Conservation (phyloP, 139 green algal species). For the Coccomyxa sp. region DNA sequence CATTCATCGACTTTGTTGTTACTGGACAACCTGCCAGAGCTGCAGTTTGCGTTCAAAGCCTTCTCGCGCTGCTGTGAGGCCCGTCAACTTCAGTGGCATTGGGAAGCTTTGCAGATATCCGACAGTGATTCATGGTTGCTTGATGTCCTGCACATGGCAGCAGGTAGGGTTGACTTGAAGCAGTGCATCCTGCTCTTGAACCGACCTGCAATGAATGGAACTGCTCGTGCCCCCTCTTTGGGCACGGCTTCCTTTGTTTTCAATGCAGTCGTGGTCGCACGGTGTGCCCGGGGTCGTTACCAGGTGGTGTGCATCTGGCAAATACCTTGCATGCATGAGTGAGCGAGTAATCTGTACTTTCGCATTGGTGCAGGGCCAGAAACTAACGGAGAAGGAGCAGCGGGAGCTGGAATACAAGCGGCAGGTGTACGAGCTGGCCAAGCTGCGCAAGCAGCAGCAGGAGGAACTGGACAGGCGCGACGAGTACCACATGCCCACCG, state of each 20-base stretch:
- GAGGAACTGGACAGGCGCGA: constrained; percentile 74
- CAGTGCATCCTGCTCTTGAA: no score
- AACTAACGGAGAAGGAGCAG: constrained; percentile 80
- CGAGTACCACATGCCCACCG: constrained; percentile 83
- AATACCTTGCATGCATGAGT: neutral
- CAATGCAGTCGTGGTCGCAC: neutral
- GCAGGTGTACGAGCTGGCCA: constrained; percentile 67
- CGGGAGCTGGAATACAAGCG: constrained; percentile 83
- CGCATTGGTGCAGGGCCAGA: constrained; percentile 21
- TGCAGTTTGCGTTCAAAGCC: neutral
- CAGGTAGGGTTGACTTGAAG: no score
- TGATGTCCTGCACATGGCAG: no score
- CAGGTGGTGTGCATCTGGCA: neutral
- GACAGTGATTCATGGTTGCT: neutral
- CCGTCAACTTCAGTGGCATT: neutral
- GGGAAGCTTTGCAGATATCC: neutral
- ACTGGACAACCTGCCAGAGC: neutral
- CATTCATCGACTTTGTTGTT: neutral
- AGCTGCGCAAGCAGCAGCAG: constrained; percentile 65
- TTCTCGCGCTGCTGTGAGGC: neutral
- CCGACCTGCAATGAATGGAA: neutral
- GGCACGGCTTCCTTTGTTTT: neutral
- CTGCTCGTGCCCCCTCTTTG: neutral
- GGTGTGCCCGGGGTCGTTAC: neutral
- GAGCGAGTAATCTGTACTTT: no score